Conservation (phyloP, 1,139 yeast genomes). For the Hyphopichia burtonii region DNA sequence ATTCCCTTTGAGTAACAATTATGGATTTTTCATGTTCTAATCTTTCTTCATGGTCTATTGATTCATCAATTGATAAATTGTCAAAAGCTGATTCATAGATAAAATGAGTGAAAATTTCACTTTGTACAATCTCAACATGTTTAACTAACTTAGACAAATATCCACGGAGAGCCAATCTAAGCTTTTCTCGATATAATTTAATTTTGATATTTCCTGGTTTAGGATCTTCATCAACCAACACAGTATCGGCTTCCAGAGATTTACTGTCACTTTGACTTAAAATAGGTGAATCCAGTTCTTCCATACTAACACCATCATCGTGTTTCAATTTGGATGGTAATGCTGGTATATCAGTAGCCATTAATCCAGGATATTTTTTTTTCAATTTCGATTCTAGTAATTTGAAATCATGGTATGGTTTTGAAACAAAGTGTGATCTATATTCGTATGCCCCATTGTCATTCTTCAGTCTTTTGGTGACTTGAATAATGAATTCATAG, state of each 20-base stretch:
- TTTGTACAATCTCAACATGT: slow-evolving; percentile 55
- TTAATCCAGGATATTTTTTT: slow-evolving; percentile 66
- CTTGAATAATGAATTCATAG: slow-evolving; percentile 46
- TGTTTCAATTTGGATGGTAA: slow-evolving; percentile 53
- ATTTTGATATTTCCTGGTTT: neutral
- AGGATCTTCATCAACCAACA: slow-evolving; percentile 9
- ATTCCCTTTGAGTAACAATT: slow-evolving; percentile 64
- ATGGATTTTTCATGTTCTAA: slow-evolving; percentile 59
- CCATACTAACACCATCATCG: slow-evolving; percentile 25
- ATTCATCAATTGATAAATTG: slow-evolving; percentile 38
- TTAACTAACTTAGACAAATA: slow-evolving; percentile 56
- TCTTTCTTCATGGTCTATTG: slow-evolving; percentile 56
- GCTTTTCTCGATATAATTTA: slow-evolving; percentile 50
- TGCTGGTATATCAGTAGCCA: slow-evolving; percentile 54
- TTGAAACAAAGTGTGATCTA: slow-evolving; percentile 46
- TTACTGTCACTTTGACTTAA: slow-evolving; percentile 7
- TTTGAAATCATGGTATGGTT: slow-evolving; percentile 68
- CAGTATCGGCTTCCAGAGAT: neutral
- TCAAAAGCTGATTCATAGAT: slow-evolving; percentile 32
- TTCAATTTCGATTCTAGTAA: slow-evolving; percentile 51
- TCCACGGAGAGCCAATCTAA: slow-evolving; percentile 73
- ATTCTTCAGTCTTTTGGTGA: slow-evolving; percentile 19
- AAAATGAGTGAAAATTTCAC: slow-evolving; percentile 53
- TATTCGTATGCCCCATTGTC: slow-evolving; percentile 19
- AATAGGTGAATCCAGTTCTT: slow-evolving; percentile 2